Evolutionary conservation across 805 yeast species (phyloP), one percentile per base, ranked within the genome.

Genomic region (Torulaspora maleeae): DNA sequence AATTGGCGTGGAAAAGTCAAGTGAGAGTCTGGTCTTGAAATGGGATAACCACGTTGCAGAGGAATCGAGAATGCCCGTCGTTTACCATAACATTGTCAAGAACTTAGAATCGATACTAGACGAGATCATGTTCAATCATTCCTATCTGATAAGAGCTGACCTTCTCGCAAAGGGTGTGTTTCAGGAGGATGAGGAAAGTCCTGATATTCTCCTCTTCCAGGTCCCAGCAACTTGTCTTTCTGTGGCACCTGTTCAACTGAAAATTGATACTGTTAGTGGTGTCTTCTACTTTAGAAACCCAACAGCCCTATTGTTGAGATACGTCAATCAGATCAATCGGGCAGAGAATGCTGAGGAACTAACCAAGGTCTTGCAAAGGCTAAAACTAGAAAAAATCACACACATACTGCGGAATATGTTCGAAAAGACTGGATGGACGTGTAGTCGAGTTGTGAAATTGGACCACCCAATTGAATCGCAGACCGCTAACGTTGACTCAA

Each of bases 371-470:
- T 45, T 66, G 19, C 67, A 60, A 29, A 55, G 47, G 20, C 50
- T 66, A 17, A 63, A 62, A 44, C 41, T 64, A 34, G 67, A 63
- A 36, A 64, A 63, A 39, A 62, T 62, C 10, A 57, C 55, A 1
- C 54, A 54, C 15, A 55, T 62, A n/a, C 34, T 66, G 10, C 49
- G 55, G 8, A 62, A 63, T 37, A 64, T 66, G 68, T 63, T 66
- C 46, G 63, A 60, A 35, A 66, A 64, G 43, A 62, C 66, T 3
- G 67, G 67, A 17, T 66, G 70, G 70, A 47, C 54, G 27, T 61
- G 64, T 36, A 56, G 59, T 34, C 56, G 53, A 36, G 58, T 59
- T 6, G 52, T 63, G 2, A 53, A 53, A 27, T 44, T 63, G 24
- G 51, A 50, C 25, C 43, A 45, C 5, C 58, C 59, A 20, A 56